Conservation (phyloP, 306 rosid species). For the Clitoria ternatea region DNA sequence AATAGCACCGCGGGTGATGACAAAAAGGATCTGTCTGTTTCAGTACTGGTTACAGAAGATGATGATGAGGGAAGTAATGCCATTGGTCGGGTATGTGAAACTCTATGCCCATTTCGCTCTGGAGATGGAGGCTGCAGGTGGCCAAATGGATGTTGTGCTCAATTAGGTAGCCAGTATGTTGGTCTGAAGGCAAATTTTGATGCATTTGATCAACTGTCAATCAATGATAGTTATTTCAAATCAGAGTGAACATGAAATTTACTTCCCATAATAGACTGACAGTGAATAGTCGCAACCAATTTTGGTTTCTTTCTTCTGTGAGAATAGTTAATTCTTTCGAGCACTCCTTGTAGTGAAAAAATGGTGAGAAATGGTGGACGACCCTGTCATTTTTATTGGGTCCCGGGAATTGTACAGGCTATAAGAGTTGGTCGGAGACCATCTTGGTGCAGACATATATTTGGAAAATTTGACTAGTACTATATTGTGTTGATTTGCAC, state of each 20-base stretch:
- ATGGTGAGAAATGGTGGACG: conserved; percentile 17
- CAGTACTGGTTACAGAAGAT: conserved; percentile 39
- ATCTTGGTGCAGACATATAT: conserved; percentile 17
- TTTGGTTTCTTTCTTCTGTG: conserved; percentile 27
- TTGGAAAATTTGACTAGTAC: not conserved
- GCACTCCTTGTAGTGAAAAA: conserved; percentile 1
- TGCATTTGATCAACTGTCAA: conserved; percentile 79
- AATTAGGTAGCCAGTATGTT: conserved; percentile 73
- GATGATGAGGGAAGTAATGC: conserved; percentile 40
- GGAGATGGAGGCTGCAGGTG: conserved; percentile 81
- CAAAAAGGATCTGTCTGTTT: conserved; percentile 45
- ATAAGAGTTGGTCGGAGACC: conserved; percentile 35
- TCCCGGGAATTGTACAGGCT: conserved; percentile 52
- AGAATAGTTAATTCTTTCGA: conserved; percentile 19
- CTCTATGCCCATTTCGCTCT: conserved; percentile 66
- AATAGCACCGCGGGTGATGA: conserved; percentile 34
- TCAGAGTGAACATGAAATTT: conserved; percentile 36
- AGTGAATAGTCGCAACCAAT: not conserved
- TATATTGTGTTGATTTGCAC: conserved; percentile 10
- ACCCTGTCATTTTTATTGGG: conserved; percentile 38
- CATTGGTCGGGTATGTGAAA: conserved; percentile 58
- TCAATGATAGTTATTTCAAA: conserved; percentile 77
- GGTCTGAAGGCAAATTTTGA: conserved; percentile 92
- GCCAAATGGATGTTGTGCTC: conserved; percentile 92
- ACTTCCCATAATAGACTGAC: not conserved